A percentile compares a stretch with the other conserved stretches of the same genome.
Evolutionary conservation across 2,329 filamentous ascomycete species (phyloP).

Genomic region (Fusarium drepaniforme): DNA sequence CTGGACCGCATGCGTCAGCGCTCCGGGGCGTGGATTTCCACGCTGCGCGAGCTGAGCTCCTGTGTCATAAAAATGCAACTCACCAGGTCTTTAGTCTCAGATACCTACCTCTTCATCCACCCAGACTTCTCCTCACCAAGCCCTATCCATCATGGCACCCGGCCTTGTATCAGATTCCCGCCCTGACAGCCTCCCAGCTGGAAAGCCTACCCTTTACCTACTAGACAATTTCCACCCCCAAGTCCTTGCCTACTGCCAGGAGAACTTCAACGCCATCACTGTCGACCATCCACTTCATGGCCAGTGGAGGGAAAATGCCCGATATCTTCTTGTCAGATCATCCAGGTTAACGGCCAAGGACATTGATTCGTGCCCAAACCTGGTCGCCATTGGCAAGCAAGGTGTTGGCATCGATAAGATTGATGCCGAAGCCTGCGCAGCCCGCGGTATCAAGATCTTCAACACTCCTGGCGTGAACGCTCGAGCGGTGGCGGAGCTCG

Average conservation of each 20-base stretch:
- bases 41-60: background rate
- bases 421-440: slow-evolving; percentile 53
- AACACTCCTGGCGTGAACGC: slow-evolving; percentile 62
- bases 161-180: slow-evolving; percentile 7
- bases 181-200: background rate
- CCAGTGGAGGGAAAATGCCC: slow-evolving; percentile 56
- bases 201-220: slow-evolving; percentile 55
- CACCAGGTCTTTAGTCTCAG: background rate
- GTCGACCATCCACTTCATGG: slow-evolving; percentile 48
- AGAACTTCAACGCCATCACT: slow-evolving; percentile 54
- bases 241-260: slow-evolving; percentile 50
- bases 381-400: slow-evolving; percentile 60
- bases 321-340: slow-evolving; percentile 53
- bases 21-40: background rate
- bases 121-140: background rate
- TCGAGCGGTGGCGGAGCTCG: slow-evolving; percentile 55
- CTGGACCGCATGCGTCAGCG: background rate
- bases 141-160: slow-evolving; percentile 15
- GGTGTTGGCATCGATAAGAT: slow-evolving; percentile 62
- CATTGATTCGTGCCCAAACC: slow-evolving; percentile 49
- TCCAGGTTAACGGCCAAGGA: slow-evolving; percentile 54
- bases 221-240: slow-evolving; percentile 54
- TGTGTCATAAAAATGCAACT: slow-evolving; percentile 21
- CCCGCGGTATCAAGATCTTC: slow-evolving; percentile 56
- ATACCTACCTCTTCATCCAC: background rate